These are phyloP conservation scores for Aspergillus haitiensis DNA, from an alignment of 495 filamentous ascomycete species.

Conservation along the genomic window DNA sequence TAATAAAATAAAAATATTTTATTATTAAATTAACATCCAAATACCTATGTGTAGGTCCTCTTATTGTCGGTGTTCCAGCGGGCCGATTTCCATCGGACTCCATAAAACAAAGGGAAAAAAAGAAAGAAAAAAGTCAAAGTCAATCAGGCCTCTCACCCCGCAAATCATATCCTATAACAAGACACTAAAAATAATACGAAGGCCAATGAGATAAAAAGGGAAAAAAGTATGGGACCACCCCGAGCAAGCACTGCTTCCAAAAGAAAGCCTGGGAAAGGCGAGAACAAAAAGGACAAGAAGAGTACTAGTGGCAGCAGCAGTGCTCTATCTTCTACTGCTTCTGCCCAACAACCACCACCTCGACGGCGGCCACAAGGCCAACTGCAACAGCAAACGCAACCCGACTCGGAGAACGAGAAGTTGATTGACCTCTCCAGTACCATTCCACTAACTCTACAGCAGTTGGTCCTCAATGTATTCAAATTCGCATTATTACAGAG, in stretches of 20 bases:
- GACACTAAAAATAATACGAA: too few species aligned
- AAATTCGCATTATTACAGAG: conserved; percentile 52
- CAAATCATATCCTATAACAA: too few species aligned
- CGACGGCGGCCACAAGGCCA: conserved; percentile 16
- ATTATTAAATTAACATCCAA: neutral
- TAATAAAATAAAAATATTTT: too few species aligned
- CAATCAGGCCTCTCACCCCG: too few species aligned
- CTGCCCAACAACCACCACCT: conserved; percentile 3
- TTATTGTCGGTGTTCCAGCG: neutral
- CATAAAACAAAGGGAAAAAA: too few species aligned
- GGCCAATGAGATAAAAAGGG: too few species aligned
- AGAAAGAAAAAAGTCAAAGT: too few species aligned
- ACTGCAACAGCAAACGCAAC: conserved; percentile 18
- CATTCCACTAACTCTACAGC: conserved; percentile 59
- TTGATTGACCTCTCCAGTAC: conserved; percentile 31
- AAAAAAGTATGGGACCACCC: conserved; percentile 12
- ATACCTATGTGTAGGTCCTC: neutral
- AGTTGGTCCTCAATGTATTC: conserved; percentile 78
- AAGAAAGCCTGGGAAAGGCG: conserved; percentile 6
- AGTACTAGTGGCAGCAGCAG: conserved; percentile 1
- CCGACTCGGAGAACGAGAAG: neutral
- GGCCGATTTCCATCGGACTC: too few species aligned
- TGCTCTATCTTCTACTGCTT: neutral
- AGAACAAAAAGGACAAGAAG: conserved; percentile 21
- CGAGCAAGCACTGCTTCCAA: conserved; percentile 6